Percentiles rank a stretch among this genome's conserved stretches.
phyloP scores from a whole-genome alignment of 495 filamentous ascomycete species.

The Neurospora africana region DNA sequence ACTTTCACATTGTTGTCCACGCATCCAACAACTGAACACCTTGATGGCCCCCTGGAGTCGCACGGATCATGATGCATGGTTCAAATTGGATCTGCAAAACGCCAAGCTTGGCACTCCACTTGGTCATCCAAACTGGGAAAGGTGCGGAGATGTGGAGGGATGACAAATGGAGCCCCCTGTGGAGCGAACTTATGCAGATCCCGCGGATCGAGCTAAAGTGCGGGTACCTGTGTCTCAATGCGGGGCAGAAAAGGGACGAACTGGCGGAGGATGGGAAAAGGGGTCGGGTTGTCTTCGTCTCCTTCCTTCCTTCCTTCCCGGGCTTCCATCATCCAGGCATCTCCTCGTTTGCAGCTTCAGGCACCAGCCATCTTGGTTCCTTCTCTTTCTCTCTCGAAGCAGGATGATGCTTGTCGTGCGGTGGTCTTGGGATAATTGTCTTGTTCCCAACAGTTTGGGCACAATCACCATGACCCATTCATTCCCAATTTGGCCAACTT shows the following conservation, averaged over 20 bases:
- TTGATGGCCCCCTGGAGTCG: not conserved
- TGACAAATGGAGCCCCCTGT: not conserved
- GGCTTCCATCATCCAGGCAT: not conserved
- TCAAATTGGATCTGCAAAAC: not conserved
- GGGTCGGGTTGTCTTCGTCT: too few relatives aligned
- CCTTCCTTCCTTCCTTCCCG: not conserved
- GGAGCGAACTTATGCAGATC: not conserved
- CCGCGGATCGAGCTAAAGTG: not conserved
- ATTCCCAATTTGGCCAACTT: not conserved
- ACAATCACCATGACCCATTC: not conserved
- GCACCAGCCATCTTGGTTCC: not conserved
- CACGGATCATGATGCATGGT: not conserved
- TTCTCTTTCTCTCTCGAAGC: not conserved
- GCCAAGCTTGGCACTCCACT: not conserved
- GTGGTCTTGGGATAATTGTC: not conserved
- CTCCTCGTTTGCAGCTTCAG: not conserved
- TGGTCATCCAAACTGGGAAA: not conserved
- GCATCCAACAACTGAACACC: not conserved
- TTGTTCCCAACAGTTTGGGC: not conserved
- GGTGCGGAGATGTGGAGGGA: not conserved
- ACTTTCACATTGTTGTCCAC: not conserved
- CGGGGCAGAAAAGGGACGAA: not conserved
- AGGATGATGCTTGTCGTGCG: not conserved
- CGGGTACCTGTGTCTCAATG: not conserved
- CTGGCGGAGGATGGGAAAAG: not conserved